Evolutionary conservation across 257 asterid genomes (phyloP).

Genomic region (Nicotiana obtusifolia): DNA sequence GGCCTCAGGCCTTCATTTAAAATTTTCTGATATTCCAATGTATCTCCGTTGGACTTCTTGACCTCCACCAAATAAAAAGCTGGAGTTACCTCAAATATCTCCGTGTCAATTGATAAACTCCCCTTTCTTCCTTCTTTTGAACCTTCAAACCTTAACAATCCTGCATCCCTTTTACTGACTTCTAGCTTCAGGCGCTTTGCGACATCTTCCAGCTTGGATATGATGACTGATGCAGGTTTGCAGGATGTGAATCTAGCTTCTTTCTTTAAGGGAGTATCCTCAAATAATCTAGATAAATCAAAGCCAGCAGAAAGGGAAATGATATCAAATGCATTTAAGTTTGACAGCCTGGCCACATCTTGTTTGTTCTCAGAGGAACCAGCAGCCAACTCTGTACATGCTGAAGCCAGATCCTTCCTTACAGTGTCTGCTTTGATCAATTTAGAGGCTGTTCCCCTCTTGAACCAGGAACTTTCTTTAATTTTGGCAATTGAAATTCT

Average conservation of each 20-base stretch:
- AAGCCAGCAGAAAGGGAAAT: conserved; percentile 14
- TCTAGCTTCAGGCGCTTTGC: conserved; percentile 10
- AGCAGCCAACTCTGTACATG: background rate
- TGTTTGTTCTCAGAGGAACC: background rate
- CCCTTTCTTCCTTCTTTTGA: conserved; percentile 18
- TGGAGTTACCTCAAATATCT: conserved; percentile 20
- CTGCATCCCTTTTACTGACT: conserved; percentile 15
- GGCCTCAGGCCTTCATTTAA: conserved; percentile 14
- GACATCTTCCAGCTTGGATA: conserved; percentile 16
- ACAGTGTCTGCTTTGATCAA: background rate
- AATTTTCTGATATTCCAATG: conserved; percentile 12
- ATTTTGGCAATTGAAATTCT: conserved; percentile 22
- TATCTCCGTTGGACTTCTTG: conserved; percentile 17
- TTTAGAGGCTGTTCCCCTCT: background rate
- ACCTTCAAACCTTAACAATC: conserved; percentile 14
- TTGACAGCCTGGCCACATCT: background rate
- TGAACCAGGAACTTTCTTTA: conserved; percentile 18
- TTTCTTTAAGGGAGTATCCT: background rate
- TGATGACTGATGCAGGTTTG: conserved; percentile 10
- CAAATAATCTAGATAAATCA: conserved; percentile 17
- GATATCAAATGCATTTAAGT: conserved; percentile 18
- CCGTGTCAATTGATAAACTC: conserved; percentile 17
- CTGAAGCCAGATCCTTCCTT: background rate
- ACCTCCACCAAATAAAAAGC: conserved; percentile 15
- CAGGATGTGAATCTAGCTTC: conserved; percentile 12